Evolutionary conservation across 208 protist species (phyloP), one percentile per base, ranked within the genome.

Genomic region (Endotrypanum monterogeii): DNA sequence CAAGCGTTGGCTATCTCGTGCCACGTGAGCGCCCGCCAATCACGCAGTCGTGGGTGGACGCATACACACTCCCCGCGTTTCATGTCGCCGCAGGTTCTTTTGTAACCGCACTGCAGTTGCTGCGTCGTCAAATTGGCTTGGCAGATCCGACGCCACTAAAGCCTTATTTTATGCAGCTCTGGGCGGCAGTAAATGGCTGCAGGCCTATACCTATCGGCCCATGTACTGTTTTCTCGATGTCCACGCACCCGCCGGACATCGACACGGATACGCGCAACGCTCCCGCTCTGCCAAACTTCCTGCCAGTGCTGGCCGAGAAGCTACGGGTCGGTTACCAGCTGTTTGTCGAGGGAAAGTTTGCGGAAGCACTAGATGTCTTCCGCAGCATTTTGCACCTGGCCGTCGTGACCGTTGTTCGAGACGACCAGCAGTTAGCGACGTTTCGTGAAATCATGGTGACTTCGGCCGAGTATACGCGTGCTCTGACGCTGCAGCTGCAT

Each of bases 71-170:
- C 39, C 91, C 97, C 12, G 90, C 85, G 23, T 98, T 98, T 79
- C 98, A 99, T 73, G 83, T 97, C 35, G 97, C 98, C n/a, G 97
- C 98, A 14, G 98, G 98, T 12, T 92, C 93, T 2, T 99, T 99
- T 74, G 84, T 89, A 23, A 93, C 83, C 5, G 98, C 98, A 4
- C 95, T 99, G 84, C 73, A 94, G 20, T 78, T 98, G 51, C 81
- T 98, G 25, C 73, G 92, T 57, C 77, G 88, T 30, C 97, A 99
- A 86, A 85, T 97, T 74, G 98, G 97, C 28, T 79, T 99, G 37
- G 78, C 90, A 48, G 88, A 99, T 78, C 97, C 92, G 20, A 72
- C 76, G 51, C 98, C 98, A 56, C 77, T 99, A 30, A 91, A 95
- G 73, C 68, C 73, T 39, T 71, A 93, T 69, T 98, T 99, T 86